Evolutionary conservation across 164 flowering plant genomes (phyloP).

Genomic region (Echeveria elegans): DNA sequence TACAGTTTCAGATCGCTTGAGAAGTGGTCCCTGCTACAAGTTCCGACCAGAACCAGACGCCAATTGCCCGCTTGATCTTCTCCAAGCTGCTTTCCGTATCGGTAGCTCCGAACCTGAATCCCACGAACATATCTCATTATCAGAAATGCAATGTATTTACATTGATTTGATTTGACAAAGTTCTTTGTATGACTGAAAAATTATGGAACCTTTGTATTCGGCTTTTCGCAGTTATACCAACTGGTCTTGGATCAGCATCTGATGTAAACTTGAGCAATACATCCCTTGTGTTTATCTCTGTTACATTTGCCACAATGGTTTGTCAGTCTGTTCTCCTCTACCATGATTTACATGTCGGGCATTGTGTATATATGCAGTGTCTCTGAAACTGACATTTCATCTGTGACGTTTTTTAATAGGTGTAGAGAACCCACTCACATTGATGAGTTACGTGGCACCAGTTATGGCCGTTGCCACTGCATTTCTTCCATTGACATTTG

Average conservation of each 20-base stretch:
- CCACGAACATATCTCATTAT: too few species aligned
- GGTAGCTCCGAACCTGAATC: too few species aligned
- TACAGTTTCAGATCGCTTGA: constrained; percentile 76
- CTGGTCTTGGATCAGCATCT: constrained; percentile 91
- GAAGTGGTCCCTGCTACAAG: too few species aligned
- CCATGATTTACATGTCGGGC: background rate
- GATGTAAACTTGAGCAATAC: constrained; percentile 93
- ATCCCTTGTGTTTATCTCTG: constrained; percentile 93
- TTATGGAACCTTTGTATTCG: constrained; percentile 83
- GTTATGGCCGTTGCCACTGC: constrained; percentile 87
- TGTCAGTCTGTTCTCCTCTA: constrained; percentile 18
- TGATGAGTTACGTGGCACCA: constrained; percentile 96
- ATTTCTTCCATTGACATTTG: constrained; percentile 62
- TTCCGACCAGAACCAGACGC: too few species aligned
- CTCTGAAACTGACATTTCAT: background rate
- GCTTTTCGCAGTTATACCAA: constrained; percentile 96
- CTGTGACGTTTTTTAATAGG: constrained; percentile 28
- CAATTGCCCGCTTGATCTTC: constrained; percentile 88
- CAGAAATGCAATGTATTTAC: too few species aligned
- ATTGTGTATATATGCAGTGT: background rate
- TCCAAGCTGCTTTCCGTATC: constrained; percentile 67
- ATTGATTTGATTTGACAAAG: too few species aligned
- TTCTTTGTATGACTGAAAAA: constrained; percentile 44
- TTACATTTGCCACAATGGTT: constrained; percentile 99
- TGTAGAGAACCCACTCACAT: constrained; percentile 72